Percentiles rank a stretch among this genome's conserved stretches.
These are phyloP conservation scores for Davidsoniella australis DNA, from an alignment of 2,329 filamentous ascomycete genomes.

Conservation along the genomic window DNA sequence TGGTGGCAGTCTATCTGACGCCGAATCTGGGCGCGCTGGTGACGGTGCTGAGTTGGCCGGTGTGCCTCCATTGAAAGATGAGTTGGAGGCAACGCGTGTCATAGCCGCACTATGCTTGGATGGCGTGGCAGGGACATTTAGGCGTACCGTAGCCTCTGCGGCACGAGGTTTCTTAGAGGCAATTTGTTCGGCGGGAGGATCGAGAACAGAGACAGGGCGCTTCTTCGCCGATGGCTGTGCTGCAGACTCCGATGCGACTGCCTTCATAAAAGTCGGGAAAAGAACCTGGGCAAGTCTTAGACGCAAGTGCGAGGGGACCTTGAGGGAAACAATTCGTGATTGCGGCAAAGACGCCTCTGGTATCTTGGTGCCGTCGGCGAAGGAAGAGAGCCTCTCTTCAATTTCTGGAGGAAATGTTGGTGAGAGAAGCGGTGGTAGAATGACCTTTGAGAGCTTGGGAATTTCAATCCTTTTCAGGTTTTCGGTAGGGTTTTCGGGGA, in stretches of 20 bases:
- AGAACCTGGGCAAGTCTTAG: conserved; percentile 7
- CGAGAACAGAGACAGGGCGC: conserved; percentile 7
- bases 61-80: conserved; percentile 5
- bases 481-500: conserved; percentile 16
- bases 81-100: conserved; percentile 10
- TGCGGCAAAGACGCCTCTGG: neutral
- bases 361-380: conserved; percentile 7
- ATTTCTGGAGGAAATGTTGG: conserved; percentile 37
- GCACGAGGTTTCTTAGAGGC: conserved; percentile 11
- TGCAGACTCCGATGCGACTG: neutral
- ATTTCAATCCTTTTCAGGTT: conserved; percentile 9
- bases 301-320: neutral
- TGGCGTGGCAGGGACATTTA: conserved; percentile 9
- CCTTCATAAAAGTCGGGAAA: conserved; percentile 16
- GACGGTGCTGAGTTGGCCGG: conserved; percentile 1
- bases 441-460: conserved; percentile 15
- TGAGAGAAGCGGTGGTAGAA: conserved; percentile 31
- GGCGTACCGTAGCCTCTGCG: conserved; percentile 3
- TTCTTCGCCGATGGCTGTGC: conserved; percentile 6
- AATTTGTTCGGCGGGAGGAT: conserved; percentile 9
- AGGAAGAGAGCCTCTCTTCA: conserved; percentile 26
- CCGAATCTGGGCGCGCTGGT: neutral
- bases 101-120: conserved; percentile 6
- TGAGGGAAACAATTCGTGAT: conserved; percentile 4
- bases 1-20: neutral